Conservation (phyloP, 768 basidiomycete genomes). For the Amanita thiersii region DNA sequence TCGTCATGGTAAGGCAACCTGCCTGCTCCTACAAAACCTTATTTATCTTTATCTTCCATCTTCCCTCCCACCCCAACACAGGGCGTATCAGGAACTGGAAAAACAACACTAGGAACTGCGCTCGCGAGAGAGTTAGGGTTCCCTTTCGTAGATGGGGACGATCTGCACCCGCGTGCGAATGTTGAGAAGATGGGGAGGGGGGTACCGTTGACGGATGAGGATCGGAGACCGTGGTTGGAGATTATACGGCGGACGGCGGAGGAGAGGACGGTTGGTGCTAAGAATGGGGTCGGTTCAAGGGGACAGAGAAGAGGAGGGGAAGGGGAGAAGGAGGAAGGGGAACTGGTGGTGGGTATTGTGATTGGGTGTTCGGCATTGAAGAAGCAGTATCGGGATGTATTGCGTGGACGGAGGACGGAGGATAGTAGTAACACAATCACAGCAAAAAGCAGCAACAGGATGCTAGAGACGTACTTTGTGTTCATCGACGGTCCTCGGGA, state of each 20-base stretch:
- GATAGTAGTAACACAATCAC: slow-evolving; percentile 3
- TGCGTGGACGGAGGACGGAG: slow-evolving; percentile 45
- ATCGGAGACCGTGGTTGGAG: slow-evolving; percentile 82
- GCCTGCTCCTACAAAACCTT: too few species aligned
- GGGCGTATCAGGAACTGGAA: slow-evolving; percentile 73
- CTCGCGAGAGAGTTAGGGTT: slow-evolving; percentile 54
- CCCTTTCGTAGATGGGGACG: slow-evolving; percentile 86
- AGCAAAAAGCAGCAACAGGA: slow-evolving; percentile 18
- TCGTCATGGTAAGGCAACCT: too few species aligned
- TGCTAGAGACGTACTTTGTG: slow-evolving; percentile 67
- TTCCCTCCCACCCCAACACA: too few species aligned
- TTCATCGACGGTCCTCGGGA: slow-evolving; percentile 59
- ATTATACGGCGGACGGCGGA: slow-evolving; percentile 61
- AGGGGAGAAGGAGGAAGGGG: slow-evolving; percentile 8
- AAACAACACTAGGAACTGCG: slow-evolving; percentile 58
- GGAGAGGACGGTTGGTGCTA: slow-evolving; percentile 21
- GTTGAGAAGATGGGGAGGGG: slow-evolving; percentile 84
- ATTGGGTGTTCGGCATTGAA: slow-evolving; percentile 86
- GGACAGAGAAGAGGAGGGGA: slow-evolving; percentile 5
- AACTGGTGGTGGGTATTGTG: slow-evolving; percentile 46
- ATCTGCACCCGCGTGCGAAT: slow-evolving; percentile 74
- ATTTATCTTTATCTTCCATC: too few species aligned
- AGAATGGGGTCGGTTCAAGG: slow-evolving; percentile 5
- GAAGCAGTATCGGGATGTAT: slow-evolving; percentile 68
- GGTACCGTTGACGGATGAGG: slow-evolving; percentile 67